Evolutionary conservation across 1,284 basidiomycete genomes (phyloP), one percentile per base, ranked within the genome.

Genomic region (Cryptococcus sp.): DNA sequence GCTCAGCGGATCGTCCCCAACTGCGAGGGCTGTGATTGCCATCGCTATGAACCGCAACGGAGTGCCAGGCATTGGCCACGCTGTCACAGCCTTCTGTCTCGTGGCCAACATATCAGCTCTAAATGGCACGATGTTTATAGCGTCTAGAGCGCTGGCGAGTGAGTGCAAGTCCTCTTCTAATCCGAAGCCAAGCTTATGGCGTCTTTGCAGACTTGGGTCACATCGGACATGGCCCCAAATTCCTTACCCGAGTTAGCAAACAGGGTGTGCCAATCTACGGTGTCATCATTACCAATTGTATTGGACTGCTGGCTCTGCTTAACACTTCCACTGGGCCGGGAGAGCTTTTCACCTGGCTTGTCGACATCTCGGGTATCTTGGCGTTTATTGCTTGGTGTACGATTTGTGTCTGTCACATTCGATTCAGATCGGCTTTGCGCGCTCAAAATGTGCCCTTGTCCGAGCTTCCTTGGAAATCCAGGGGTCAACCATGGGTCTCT

Each of bases 391-490:
- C 62, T 17, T 71, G 69, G 69, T 60, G 55, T n/a, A 34, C 52
- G 7, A 71, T 69, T 53, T 55, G 61, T 23, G 59, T 63, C 45
- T 60, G 60, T 40, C 67, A 71, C 58, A 77, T 80, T 52, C 77
- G 80, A 22, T 81, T 81, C 77, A 69, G 80, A 20, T 46, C 49
- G 29, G 81, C 78, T 0, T 81, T 80, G 80, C 54, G 62, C 39
- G 61, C 63, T 22, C 78, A 66, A 62, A 78, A 78, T 19, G 71
- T 76, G 64, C 63, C 71, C 5, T 50, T 76, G 38, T 72, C 74
- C 51, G 79, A 81, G 67, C 75, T 82, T 1, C 81, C 81, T 15
- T 81, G 75, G 75, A 52, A 51, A 38, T 44, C 37, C 15, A 26
- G 26, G 17, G 23, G 17, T 29, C 25, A 20, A 10, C 34, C 29